Evolutionary conservation across 352 stramenopile species (phyloP), one percentile per base, ranked within the genome.

Genomic region (Phytophthora palmivora): DNA sequence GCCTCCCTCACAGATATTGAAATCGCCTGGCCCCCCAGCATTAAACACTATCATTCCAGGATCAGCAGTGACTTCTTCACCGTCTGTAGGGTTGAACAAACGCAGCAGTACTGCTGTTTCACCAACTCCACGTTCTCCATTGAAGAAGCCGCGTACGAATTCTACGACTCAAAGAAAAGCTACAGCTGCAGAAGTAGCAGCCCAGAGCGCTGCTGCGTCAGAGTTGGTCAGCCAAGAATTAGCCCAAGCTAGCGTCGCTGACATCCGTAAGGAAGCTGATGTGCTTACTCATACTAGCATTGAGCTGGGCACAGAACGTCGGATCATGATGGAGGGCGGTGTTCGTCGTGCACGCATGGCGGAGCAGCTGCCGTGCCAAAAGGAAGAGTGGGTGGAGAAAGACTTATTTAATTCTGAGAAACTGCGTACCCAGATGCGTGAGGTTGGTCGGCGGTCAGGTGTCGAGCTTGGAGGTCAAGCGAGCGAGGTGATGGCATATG

Each of bases 241-340:
- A 4, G 67, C 71, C 32, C 80, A 87, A 49, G 84, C 83, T 6
- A 88, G 70, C 11, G 76, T 87, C 12, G 78, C 72, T 5, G 87
- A 96, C 47, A 85, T 96, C 39, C 84, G 85, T 19, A 87, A 78
- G 56, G 87, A 96, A 62, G 87, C 87, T 6, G 87, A 96, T 58
- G 87, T 94, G 21, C 63, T 96, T 33, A 96, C 82, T 4, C 87
- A 96, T 62, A 96, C 87, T 21, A 78, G 65, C 15, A 92, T 96
- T 47, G 87, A 96, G 41, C 41, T 94, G 33, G 63, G 71, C n/a
- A 69, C 65, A 10, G 87, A 96, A 65, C 82, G 87, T 1, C 78
- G 84, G 11, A 80, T 80, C 21, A 96, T 96, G 87, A 87, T 94
- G 81, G 80, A 90, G 8, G 72, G 82, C 3, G 39, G 58, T 21